Evolutionary conservation across 768 basidiomycete species (phyloP).

Genomic region (Boletus subcaerulescens): DNA sequence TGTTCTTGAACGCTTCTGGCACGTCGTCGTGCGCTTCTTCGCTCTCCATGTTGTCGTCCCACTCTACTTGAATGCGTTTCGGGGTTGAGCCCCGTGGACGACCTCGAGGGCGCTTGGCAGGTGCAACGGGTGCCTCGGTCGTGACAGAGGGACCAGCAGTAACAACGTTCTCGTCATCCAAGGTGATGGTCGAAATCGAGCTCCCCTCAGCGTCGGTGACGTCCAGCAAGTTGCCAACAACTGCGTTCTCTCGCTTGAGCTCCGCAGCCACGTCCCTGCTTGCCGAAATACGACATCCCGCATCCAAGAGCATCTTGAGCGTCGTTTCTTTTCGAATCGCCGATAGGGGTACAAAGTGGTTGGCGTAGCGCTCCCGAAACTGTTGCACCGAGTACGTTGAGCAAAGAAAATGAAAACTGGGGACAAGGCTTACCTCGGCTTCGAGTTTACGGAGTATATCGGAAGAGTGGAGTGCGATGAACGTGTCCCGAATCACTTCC

Average conservation of each 20-base stretch:
- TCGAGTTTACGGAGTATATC: slow-evolving; percentile 74
- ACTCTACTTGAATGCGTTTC: slow-evolving; percentile 13
- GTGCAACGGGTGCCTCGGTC: not conserved
- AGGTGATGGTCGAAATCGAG: slow-evolving; percentile 27
- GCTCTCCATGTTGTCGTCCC: not conserved
- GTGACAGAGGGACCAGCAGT: not conserved
- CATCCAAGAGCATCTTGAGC: slow-evolving; percentile 39
- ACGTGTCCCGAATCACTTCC: slow-evolving; percentile 84
- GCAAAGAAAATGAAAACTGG: not conserved
- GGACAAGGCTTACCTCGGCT: slow-evolving; percentile 55
- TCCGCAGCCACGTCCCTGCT: slow-evolving; percentile 39
- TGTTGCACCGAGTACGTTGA: slow-evolving; percentile 23
- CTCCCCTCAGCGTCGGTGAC: slow-evolving; percentile 37
- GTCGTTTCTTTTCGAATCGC: slow-evolving; percentile 39
- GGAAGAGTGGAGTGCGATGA: slow-evolving; percentile 87
- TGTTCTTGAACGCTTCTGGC: slow-evolving; percentile 37
- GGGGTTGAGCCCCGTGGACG: slow-evolving; percentile 20
- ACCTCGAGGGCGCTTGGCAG: slow-evolving; percentile 15
- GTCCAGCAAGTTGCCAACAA: slow-evolving; percentile 35
- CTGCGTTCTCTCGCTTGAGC: slow-evolving; percentile 12
- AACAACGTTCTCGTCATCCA: not conserved
- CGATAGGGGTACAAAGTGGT: slow-evolving; percentile 61
- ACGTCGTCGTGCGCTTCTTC: slow-evolving; percentile 14
- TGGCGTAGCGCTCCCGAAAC: slow-evolving; percentile 77
- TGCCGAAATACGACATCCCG: slow-evolving; percentile 45